Base-by-base conservation (phyloP, 2,329 filamentous ascomycete species). In the Exophiala aquamarina region DNA sequence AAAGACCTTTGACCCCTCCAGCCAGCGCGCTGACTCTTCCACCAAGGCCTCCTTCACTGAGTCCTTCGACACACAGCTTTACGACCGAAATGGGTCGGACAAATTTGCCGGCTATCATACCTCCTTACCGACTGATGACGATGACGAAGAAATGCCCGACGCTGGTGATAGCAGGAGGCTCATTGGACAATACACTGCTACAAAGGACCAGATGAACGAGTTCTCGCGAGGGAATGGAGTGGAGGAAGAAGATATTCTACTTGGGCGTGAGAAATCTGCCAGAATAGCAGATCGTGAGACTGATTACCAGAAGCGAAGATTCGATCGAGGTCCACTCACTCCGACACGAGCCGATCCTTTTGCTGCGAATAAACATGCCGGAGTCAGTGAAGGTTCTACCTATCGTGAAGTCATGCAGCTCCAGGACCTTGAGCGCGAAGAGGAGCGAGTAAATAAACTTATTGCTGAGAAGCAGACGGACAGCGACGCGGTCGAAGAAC, bases 281-380 rank as follows among this genome's bases (percentile, higher is more conserved):
- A 85, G 92, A 61, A 97, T 98, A 63, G 78, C 85, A 52, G 92
- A 94, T 65, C 86, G 93, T 62, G 92, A 97, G 74, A 94, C 90
- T 55, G 92, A 97, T 64, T 98, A 98, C 66, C 94, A 98, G 71
- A 95, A 95, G 72, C 88, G 91, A 57, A 84, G 91, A 50, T 94
- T 95, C 68, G 85, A 95, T 66, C 89, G 93, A 52, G 84, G 82
- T 42, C 63, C 68, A 36, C 76, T 97, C 54, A 93, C 89, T 17
- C 90, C 91, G 3, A 90, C 88, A 7, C 84, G 89, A 62, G 88
- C 84, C 52, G 90, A 95, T 65, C 85, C 89, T 21, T 95, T 95
- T 63, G 86, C 87, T 19, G 81, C 84, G 55, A 87, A 91, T 63
- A 75, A 81, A 54, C 80, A 87, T 65, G 81, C 78, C 38, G 83